Base-by-base conservation (phyloP, 768 basidiomycete genomes). In the Kwoniella pini region DNA sequence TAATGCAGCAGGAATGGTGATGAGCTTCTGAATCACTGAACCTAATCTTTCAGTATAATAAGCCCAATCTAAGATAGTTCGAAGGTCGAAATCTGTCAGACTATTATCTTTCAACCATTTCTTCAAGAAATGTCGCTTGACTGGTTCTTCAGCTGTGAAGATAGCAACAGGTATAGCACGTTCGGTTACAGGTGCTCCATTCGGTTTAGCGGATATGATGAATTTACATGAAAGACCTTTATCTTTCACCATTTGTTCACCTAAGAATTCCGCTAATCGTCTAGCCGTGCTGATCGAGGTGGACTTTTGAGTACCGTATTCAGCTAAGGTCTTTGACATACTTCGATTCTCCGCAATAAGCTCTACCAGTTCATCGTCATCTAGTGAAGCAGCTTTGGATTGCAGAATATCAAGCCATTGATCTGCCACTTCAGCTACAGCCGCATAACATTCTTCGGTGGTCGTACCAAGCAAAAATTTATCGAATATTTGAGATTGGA, bases 171-270 rank as follows among this genome's bases (percentile, higher is more conserved):
- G 96, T 45, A 99, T 86, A 9, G 95, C 96, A 48, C 96, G 87
- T 63, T 98, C 96, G 4, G 96, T 98, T 66, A 99, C 93, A 1
- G 96, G 92, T 0, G 95, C 90, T 1, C 94, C 94, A 15, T 84
- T 81, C 1, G 96, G 96, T 71, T 89, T 90, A 2, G 89, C 88
- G 24, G 95, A 98, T 73, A 99, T 98, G 82, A 99, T 92, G 80
- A 99, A 99, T 75, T 92, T 93, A 83, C 96, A 98, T 9, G 96
- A 91, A 17, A 99, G 86, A 58, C 96, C 96, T 76, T 98, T 99
- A 81, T 98, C 96, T 79, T 97, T 97, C 70, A 98, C 94, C 96
- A 99, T 99, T 70, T 93, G 90, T 74, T 93, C 87, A 30, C 96
- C 96, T 57, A 99, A 80, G 81, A 99, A 98, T 76, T 99, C 96